phyloP scores from a whole-genome alignment of 257 asterid species.

The Nicotiana knightiana region DNA sequence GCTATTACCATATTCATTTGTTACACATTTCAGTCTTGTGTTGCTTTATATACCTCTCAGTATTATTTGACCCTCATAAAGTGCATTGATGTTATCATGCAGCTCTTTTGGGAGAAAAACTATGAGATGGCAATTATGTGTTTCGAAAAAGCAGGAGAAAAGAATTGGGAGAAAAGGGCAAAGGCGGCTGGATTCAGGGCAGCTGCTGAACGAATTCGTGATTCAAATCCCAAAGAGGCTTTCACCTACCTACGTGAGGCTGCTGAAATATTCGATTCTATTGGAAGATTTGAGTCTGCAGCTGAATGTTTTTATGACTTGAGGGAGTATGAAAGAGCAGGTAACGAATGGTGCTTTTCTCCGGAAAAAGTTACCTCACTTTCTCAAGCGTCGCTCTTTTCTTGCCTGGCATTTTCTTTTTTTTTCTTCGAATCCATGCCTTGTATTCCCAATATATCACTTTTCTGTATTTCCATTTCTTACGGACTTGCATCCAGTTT shows the following conservation, averaged over 20 bases:
- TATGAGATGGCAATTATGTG: constrained; percentile 66
- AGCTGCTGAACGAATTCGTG: constrained; percentile 34
- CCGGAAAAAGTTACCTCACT: not conserved
- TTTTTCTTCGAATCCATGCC: not conserved
- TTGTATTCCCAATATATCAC: not conserved
- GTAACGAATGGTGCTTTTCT: constrained; percentile 17
- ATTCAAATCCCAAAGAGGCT: constrained; percentile 33
- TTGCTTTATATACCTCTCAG: not conserved
- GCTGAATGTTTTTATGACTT: constrained; percentile 58
- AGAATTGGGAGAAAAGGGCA: constrained; percentile 47
- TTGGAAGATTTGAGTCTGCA: constrained; percentile 45
- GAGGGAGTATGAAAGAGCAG: constrained; percentile 54
- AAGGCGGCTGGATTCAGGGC: constrained; percentile 53
- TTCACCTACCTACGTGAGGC: constrained; percentile 48
- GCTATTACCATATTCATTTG: not conserved
- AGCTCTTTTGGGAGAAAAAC: constrained; percentile 62
- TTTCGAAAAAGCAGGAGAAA: constrained; percentile 63
- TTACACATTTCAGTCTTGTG: not conserved
- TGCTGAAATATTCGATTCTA: constrained; percentile 55
- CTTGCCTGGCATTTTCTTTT: not conserved
- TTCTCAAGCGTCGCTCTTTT: not conserved
- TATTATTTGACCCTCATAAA: not conserved
- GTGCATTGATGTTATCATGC: constrained; percentile 6
- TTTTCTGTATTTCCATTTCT: not conserved
- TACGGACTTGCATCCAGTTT: not conserved